Base-by-base conservation (phyloP, 2,329 filamentous ascomycete species). In the Clonostachys byssicola region DNA sequence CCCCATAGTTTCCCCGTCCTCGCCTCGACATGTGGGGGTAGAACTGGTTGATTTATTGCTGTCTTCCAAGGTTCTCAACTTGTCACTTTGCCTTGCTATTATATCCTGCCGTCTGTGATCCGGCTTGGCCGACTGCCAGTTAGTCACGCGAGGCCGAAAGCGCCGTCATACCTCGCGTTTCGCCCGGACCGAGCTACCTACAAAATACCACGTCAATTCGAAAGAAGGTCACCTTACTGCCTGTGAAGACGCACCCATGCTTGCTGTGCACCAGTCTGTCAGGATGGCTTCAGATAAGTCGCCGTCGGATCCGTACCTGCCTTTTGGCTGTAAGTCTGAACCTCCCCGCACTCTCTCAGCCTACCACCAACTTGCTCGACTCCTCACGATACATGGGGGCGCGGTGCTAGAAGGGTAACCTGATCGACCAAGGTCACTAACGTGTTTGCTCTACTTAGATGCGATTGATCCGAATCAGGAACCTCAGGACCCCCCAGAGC, bases 311-410 rank as follows among this genome's bases (percentile, higher is more conserved):
- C 67, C 73, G 48, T 72, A 77, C 53, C 68, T 79, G 60, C 79
- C 81, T 36, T 88, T 88, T 74, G 85, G 84, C 59, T 88, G 84
- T 88, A 75, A 56, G 83, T 77, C 42, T 45, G 16, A 43, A 16
- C 40, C 42, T 23, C 43, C 34, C 40, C 47, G 52, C 33, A 49
- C 55, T 39, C 49, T 7, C 39, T 41, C 23, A 36, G 35, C 42
- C n/a, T 61, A 3, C 34, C 44, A 23, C 12, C 23, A 30, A 30
- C 23, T 30, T 9, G 23, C 23, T 36, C 42, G 36, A 16, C 14
- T 34, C 17, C 38, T 44, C 44, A 17, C n/a, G 23, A n/a, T 34
- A n/a, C 6, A 30, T 30, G 23, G 23, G 23, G 23, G 23, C 9
- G 23, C 23, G 10, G 23, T 30, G 23, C 3, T 8, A 10, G 23